phyloP scores from a whole-genome alignment of 208 protist species.

The Leishmania braziliensis region DNA sequence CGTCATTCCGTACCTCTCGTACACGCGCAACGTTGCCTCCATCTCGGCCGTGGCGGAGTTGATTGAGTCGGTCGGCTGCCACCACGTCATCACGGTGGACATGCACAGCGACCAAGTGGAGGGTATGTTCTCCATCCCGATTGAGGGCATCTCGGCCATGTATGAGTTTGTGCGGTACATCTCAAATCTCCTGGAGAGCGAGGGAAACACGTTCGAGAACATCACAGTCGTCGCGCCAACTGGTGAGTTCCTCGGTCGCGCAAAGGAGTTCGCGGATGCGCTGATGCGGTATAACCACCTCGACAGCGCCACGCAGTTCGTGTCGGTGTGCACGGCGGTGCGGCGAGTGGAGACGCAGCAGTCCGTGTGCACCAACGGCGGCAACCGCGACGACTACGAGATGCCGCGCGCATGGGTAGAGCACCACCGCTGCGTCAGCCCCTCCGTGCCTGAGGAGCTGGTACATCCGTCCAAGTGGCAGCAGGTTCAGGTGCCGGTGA shows the following conservation, averaged over 20 bases:
- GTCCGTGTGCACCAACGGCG: neutral
- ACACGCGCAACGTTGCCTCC: conserved; percentile 92
- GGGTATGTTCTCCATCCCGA: conserved; percentile 94
- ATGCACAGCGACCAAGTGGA: conserved; percentile 92
- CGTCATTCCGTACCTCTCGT: conserved; percentile 94
- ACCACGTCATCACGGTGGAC: conserved; percentile 94
- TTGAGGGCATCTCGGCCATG: conserved; percentile 87
- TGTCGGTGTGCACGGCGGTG: conserved; percentile 83
- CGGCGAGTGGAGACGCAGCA: conserved; percentile 44
- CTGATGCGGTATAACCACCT: conserved; percentile 80
- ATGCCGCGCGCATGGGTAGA: neutral
- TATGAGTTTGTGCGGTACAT: conserved; percentile 90
- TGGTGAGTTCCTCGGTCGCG: conserved; percentile 58
- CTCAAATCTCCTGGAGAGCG: conserved; percentile 58
- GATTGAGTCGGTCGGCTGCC: conserved; percentile 86
- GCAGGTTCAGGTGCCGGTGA: neutral
- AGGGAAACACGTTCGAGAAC: conserved; percentile 69
- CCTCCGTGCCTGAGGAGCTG: neutral
- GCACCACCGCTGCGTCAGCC: neutral
- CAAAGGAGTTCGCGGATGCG: conserved; percentile 85
- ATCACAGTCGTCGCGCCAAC: conserved; percentile 79
- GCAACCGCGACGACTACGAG: neutral
- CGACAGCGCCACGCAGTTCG: conserved; percentile 66
- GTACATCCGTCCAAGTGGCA: neutral
- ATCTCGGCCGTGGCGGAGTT: conserved; percentile 91